Evolutionary conservation across 129 eudicot genomes (phyloP), one percentile per base, ranked within the genome.

Genomic region (sunflower (Helianthus annuus)): DNA sequence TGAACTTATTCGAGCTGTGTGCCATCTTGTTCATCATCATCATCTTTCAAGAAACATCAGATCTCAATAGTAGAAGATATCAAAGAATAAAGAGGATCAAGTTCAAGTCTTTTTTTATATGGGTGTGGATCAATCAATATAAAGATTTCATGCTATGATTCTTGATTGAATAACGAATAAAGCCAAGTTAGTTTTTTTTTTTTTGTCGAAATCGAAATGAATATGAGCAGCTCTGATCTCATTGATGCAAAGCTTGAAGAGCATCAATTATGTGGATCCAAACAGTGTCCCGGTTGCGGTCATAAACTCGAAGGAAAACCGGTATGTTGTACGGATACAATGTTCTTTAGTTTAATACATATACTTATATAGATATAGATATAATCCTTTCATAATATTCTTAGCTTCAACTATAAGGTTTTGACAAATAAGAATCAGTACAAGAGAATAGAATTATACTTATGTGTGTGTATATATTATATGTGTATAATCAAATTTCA

Each of bases 281-380:
- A 91, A 72, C 99, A 86, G 65, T 95, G 97, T 74, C 99, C 97
- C 10, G 81, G 97, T 55, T 95, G 99, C 53, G 99, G 99, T 17
- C 99, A 95, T 85, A 91, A 83, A 85, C 95, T 95, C 6, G 87
- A 95, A 83, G 97, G 88, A 64, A 95, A 88, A 78, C 96, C 96
- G 81, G 99, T 90, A 90, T 56, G 85, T 56, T 19, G 36, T 56
- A 56, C 36, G n/a, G 62, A 56, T 29, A 19, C 10, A 19, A 58
- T 58, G n/a, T 39, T 71, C 22, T n/a, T 77, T 57, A 68, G 53
- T 15, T 60, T 39, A 27, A n/a, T 46, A 12, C 16, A 34, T 53
- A 71, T 76, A 70, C 54, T 46, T 68, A 68, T 24, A 27, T 79
- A 45, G 46, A 42, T 42, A 60, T 32, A 60, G 66, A 60, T 60